Conservation (phyloP, 768 basidiomycete species). For the Russula sp. region DNA sequence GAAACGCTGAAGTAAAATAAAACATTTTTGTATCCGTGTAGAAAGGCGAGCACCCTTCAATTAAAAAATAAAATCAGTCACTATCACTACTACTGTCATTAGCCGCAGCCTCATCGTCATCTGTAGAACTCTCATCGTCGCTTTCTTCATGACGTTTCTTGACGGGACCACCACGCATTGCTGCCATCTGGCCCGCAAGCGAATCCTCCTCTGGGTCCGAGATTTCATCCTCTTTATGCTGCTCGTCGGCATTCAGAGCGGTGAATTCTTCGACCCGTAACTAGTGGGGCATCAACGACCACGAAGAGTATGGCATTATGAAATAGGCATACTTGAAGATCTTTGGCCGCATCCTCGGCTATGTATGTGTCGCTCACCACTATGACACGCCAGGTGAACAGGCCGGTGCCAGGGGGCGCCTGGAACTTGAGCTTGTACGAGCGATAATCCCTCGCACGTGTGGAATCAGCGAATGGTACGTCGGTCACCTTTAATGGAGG, state of each 20-base stretch:
- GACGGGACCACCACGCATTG: conserved; percentile 83
- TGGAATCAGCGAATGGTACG: conserved; percentile 55
- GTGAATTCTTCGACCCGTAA: conserved; percentile 77
- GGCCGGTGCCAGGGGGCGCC: conserved; percentile 74
- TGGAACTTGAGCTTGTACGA: conserved; percentile 93
- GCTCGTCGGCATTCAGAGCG: conserved; percentile 47
- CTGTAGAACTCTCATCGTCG: conserved; percentile 45
- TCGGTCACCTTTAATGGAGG: conserved; percentile 79
- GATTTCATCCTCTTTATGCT: conserved; percentile 80
- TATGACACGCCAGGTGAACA: conserved; percentile 85
- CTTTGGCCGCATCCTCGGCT: conserved; percentile 64
- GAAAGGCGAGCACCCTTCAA: not conserved
- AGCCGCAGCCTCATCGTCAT: conserved; percentile 43
- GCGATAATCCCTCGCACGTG: conserved; percentile 53
- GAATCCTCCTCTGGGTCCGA: conserved; percentile 97
- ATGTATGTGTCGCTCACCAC: conserved; percentile 85
- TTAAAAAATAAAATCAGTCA: conserved; percentile 29
- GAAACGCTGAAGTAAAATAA: not conserved
- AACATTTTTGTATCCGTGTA: not conserved
- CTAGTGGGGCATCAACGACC: conserved; percentile 32
- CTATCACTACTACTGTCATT: conserved; percentile 49
- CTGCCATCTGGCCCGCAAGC: conserved; percentile 95
- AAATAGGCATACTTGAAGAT: conserved; percentile 56
- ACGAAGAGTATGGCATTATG: not conserved
- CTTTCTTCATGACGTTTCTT: conserved; percentile 52